Evolutionary conservation across 306 rosid genomes (phyloP).

Genomic region (Gynostemma pentaphyllum): DNA sequence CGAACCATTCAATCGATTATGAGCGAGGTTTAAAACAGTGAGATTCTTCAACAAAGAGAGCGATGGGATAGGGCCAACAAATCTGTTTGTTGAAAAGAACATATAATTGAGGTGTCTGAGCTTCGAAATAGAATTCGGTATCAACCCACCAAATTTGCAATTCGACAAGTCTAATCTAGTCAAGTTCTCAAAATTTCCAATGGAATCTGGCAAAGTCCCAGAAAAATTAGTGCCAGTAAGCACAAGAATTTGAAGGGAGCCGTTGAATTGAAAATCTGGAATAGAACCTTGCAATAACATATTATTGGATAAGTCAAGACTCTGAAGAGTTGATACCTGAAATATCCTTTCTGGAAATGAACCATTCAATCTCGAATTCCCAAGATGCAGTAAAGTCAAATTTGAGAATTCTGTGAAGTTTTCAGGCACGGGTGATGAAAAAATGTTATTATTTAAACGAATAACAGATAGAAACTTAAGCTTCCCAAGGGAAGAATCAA

Average conservation of each 20-base stretch:
- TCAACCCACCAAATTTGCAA: constrained; percentile 13
- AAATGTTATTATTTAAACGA: background rate
- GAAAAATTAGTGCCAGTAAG: background rate
- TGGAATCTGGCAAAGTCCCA: constrained; percentile 14
- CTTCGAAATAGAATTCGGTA: constrained; percentile 11
- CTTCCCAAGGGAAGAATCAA: background rate
- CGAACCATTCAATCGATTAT: constrained; percentile 11
- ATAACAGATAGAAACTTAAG: constrained; percentile 18
- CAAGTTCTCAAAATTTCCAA: constrained; percentile 12
- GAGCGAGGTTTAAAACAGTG: background rate
- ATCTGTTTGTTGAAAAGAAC: background rate
- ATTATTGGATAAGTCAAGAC: background rate
- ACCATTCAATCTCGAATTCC: background rate
- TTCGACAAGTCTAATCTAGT: background rate
- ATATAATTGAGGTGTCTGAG: constrained; percentile 8
- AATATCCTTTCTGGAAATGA: constrained; percentile 13
- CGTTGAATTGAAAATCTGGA: constrained; percentile 5
- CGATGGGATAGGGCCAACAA: constrained; percentile 20
- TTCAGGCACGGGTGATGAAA: constrained; percentile 11
- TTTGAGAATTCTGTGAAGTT: constrained; percentile 10
- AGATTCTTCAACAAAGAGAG: constrained; percentile 9
- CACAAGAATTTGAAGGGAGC: background rate
- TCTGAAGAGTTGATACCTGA: constrained; percentile 6
- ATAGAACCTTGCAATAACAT: background rate
- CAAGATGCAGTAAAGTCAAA: constrained; percentile 14